Evolutionary conservation across 78 protist species (phyloP), one percentile per base, ranked within the genome.

Genomic region (Capsaspora owczarzaki): DNA sequence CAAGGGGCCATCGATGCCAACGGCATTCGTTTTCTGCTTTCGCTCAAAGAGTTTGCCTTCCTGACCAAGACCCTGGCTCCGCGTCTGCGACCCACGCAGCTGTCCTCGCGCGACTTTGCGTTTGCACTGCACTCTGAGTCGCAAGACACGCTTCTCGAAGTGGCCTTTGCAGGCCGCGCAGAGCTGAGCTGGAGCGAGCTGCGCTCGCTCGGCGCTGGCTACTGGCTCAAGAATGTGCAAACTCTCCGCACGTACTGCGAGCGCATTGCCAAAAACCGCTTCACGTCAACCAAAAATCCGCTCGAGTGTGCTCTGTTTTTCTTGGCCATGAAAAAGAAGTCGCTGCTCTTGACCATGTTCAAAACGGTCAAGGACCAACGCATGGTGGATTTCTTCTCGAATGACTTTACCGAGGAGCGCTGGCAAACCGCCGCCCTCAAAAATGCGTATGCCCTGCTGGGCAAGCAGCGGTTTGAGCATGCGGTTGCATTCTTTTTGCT

Each of bases 401-500:
- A 87, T 44, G 81, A 87, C 74, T 87, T 87, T 49, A 0, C 0
- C 33, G n/a, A 38, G 16, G 80, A 61, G 31, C 82, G 90, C 0
- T 82, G 88, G 88, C 47, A 31, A 33, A 31, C 80, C 23, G 85
- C 88, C 16, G 91, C 91, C 8, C 61, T 33, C 5, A 83, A 83
- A 61, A 87, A 87, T 35, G 91, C 91, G 5, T 87, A 69, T 43
- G 61, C 41, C 35, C 68, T 87, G 49, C 8, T 87, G 25, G 1
- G 60, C 40, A 44, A 80, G 78, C 91, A 79, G n/a, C 31, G 82
- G 38, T 82, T 66, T 37, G 63, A n/a, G 63, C 66, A 79, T 27
- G 87, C 91, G 2, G 82, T 19, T 5, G 91, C 88, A 1, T 87
- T 84, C 47, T 87, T 83, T 70, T 74, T 87, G 37, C 83, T 87